Evolutionary conservation across 2,329 filamentous ascomycete genomes (phyloP), one percentile per base, ranked within the genome.

Genomic region (Cercospora brassicicola): DNA sequence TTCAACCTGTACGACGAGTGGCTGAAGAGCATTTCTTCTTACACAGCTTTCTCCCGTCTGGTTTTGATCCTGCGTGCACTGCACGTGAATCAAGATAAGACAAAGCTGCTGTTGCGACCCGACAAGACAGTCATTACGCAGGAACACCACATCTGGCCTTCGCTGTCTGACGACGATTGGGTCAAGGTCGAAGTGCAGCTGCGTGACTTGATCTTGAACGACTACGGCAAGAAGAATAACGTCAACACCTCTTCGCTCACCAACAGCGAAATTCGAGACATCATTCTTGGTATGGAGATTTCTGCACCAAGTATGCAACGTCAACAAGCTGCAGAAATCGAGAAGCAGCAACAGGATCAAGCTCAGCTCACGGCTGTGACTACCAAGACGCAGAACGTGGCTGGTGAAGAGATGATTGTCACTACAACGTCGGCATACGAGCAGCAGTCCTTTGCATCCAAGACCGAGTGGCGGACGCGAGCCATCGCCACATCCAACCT

Each of bases 191-290:
- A 99, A 85, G 93, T 93, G 56, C 92, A 96, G 78, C 84, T 99
- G 51, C 90, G 95, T 79, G 95, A 99, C 84, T 84, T 99, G 72
- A 99, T 99, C 76, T 79, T 99, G 73, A 97, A 98, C 74, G 95
- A 99, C 79, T 99, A 99, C 78, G 95, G 95, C 78, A 99, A 98
- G 88, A 99, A 99, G 87, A 99, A 99, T 85, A 99, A 98, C 75
- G 95, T 99, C 84, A 99, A 99, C 76, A 94, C 95, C 11, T 96
- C 96, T 15, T 97, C 93, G 79, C 85, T 99, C 81, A 99, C 95
- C 0, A 97, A 89, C 78, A 97, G 92, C 76, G 95, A 99, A 87
- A 95, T 99, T 61, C 90, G 95, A 75, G 95, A 99, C 78, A 98
- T 99, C 76, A 99, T 99, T 75, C 83, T 99, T 71, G 95, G 95